phyloP scores from a whole-genome alignment of 495 filamentous ascomycete genomes.

The Massariosphaeria phaeospora region DNA sequence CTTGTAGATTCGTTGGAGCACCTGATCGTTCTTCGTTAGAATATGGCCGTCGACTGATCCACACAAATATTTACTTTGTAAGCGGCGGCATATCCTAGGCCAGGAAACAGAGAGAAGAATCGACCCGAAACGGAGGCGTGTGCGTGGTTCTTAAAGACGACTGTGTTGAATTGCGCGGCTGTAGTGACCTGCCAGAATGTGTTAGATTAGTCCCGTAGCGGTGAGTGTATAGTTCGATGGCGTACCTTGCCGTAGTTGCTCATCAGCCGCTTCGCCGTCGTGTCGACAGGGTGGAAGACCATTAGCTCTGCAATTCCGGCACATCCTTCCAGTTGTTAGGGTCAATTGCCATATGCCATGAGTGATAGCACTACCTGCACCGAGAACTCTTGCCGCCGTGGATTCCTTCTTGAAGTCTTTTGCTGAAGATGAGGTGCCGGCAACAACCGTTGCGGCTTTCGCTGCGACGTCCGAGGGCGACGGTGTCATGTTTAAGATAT shows the following conservation, averaged over 20 bases:
- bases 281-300: conserved; percentile 82
- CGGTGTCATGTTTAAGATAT: conserved; percentile 19
- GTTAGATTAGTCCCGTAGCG: conserved; percentile 2
- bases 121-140: conserved; percentile 62
- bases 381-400: conserved; percentile 75
- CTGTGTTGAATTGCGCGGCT: conserved; percentile 63
- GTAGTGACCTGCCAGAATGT: conserved; percentile 52
- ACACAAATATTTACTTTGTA: conserved; percentile 68
- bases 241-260: conserved; percentile 80
- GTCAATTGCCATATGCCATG: not conserved
- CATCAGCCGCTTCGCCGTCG: conserved; percentile 97
- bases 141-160: conserved; percentile 92
- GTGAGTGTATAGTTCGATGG: conserved; percentile 13
- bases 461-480: conserved; percentile 25
- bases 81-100: conserved; percentile 91
- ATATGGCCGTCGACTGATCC: not conserved
- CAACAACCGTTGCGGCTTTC: conserved; percentile 17
- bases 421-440: conserved; percentile 37
- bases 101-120: conserved; percentile 94
- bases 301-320: conserved; percentile 94
- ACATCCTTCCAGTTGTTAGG: conserved; percentile 57
- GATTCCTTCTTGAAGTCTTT: conserved; percentile 82
- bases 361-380: conserved; percentile 64
- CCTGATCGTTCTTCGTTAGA: conserved; percentile 43
- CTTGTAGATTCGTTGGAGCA: conserved; percentile 96